Conservation (phyloP, 2,329 filamentous ascomycete species). For the Chaetomium sp. region DNA sequence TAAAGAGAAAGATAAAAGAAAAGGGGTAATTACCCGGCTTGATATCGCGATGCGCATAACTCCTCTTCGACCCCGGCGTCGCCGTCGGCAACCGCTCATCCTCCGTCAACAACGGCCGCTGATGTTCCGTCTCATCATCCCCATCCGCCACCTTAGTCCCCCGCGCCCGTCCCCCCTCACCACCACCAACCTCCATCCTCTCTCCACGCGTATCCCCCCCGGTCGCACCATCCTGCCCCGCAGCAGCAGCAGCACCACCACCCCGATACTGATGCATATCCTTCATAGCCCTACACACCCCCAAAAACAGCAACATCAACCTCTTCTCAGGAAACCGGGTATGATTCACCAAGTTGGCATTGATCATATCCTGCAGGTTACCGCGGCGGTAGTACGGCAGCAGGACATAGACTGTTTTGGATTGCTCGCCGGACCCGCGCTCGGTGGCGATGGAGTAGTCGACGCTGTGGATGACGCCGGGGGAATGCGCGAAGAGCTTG, state of each 20-base stretch:
- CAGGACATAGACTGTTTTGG: slow-evolving; percentile 94
- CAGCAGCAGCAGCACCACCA: slow-evolving; percentile 9
- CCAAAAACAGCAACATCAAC: slow-evolving; percentile 84
- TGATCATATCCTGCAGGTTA: slow-evolving; percentile 97
- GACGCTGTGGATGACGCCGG: slow-evolving; percentile 79
- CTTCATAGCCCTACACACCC: slow-evolving; percentile 80
- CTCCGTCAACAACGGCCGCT: slow-evolving; percentile 77
- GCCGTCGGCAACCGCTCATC: slow-evolving; percentile 61
- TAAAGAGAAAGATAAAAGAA: too few species aligned
- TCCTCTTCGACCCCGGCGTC: slow-evolving; percentile 58
- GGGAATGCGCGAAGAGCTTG: slow-evolving; percentile 73
- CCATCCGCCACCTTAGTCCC: slow-evolving; percentile 47
- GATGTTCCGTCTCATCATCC: slow-evolving; percentile 67
- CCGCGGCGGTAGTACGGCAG: slow-evolving; percentile 92
- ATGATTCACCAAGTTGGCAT: slow-evolving; percentile 95
- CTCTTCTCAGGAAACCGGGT: slow-evolving; percentile 80
- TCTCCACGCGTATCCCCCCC: slow-evolving; percentile 27
- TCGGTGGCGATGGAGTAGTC: slow-evolving; percentile 79
- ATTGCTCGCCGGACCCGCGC: slow-evolving; percentile 50
- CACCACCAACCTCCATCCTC: slow-evolving; percentile 47
- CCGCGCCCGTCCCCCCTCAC: slow-evolving; percentile 28
- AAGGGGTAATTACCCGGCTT: slow-evolving; percentile 66
- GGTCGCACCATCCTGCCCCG: not conserved
- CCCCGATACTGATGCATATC: slow-evolving; percentile 87
- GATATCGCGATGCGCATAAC: slow-evolving; percentile 93